These are phyloP conservation scores for Pleurotus ostreatus DNA, from an alignment of 768 basidiomycete genomes.

Conservation along the genomic window DNA sequence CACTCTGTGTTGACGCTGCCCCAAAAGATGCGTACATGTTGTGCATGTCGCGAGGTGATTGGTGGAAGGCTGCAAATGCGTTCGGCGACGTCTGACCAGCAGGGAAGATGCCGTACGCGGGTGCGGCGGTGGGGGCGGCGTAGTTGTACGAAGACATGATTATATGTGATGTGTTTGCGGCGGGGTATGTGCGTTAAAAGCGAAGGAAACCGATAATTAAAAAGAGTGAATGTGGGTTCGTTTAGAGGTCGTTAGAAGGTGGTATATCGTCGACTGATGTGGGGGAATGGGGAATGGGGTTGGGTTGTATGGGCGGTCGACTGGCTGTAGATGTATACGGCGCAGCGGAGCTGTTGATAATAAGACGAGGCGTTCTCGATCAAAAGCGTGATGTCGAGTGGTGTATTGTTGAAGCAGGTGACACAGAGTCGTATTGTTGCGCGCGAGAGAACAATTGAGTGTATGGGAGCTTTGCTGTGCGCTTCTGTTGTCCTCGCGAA, in stretches of 20 bases:
- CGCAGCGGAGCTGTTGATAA: background rate
- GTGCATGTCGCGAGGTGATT: conserved; percentile 58
- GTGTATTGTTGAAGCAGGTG: conserved; percentile 5
- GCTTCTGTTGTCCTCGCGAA: conserved; percentile 8
- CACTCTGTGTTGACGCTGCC: conserved; percentile 17
- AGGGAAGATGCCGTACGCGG: conserved; percentile 60
- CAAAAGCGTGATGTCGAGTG: conserved; percentile 3
- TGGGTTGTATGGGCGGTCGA: background rate
- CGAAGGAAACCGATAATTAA: background rate
- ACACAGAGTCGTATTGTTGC: conserved; percentile 2
- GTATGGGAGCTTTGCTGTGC: conserved; percentile 1
- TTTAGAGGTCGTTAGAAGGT: conserved; percentile 4
- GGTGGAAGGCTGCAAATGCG: conserved; percentile 52
- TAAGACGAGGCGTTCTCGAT: conserved; percentile 4
- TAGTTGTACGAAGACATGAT: conserved; percentile 46
- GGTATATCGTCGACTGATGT: background rate
- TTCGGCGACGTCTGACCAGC: conserved; percentile 50
- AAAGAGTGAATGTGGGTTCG: conserved; percentile 5
- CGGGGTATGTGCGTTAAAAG: conserved; percentile 6
- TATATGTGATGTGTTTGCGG: conserved; percentile 13
- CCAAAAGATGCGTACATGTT: conserved; percentile 53
- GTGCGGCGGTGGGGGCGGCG: conserved; percentile 43
- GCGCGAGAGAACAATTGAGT: conserved; percentile 6
- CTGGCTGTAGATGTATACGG: conserved; percentile 1
- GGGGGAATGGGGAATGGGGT: background rate